Percentiles rank a stretch among this genome's conserved stretches.
phyloP scores from a whole-genome alignment of 305 asterid genomes.

The Salvia sclarea region DNA sequence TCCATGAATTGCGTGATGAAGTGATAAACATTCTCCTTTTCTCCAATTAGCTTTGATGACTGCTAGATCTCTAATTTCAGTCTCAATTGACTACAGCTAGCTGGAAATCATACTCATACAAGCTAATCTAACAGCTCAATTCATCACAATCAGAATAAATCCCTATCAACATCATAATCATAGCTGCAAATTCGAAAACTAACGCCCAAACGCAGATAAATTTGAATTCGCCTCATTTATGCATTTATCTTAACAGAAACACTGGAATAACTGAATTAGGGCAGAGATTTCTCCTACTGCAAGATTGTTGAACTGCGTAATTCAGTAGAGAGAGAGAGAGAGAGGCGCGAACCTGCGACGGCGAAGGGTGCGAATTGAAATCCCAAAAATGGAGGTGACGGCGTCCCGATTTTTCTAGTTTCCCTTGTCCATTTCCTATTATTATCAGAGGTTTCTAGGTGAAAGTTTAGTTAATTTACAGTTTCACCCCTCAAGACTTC shows the following conservation, averaged over 20 bases:
- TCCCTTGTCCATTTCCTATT: conserved; percentile 11
- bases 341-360: conserved; percentile 15
- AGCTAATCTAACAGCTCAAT: not conserved
- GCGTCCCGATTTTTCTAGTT: conserved; percentile 11
- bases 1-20: not conserved
- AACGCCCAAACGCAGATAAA: not conserved
- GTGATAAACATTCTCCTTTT: no score
- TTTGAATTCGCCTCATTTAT: not conserved
- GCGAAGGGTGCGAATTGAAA: conserved; percentile 17
- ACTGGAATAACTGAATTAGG: not conserved
- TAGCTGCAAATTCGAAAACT: not conserved
- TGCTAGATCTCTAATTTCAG: not conserved
- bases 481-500: not conserved
- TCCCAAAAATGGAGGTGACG: not conserved
- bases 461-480: not conserved
- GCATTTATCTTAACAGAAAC: not conserved
- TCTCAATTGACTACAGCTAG: not conserved
- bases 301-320: not conserved
- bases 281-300: not conserved
- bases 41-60: not conserved
- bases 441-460: not conserved
- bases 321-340: not conserved
- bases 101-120: not conserved
- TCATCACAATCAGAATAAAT: not conserved
- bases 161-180: not conserved